phyloP scores from a whole-genome alignment of 805 yeast species.

The Spathaspora girioi region DNA sequence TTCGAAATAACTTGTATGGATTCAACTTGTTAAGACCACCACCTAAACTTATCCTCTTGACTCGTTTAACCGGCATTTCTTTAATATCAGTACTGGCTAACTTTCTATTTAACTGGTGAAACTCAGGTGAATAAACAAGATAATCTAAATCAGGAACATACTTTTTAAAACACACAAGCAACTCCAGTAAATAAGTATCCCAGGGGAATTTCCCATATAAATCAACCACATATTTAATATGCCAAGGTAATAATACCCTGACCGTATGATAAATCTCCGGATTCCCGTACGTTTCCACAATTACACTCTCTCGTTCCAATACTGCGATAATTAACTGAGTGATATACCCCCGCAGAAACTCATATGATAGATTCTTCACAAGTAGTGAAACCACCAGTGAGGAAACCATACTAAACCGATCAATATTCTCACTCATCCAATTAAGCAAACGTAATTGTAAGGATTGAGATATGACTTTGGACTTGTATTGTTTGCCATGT shows the following conservation, averaged over 20 bases:
- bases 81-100: background rate
- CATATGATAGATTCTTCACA: constrained; percentile 19
- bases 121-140: constrained; percentile 3
- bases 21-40: background rate
- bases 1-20: constrained; percentile 7
- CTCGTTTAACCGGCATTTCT: background rate
- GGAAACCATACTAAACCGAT: background rate
- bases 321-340: constrained; percentile 15
- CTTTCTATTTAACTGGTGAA: constrained; percentile 2
- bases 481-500: constrained; percentile 10
- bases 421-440: constrained; percentile 16
- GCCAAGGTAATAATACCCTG: constrained; percentile 22
- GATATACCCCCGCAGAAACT: constrained; percentile 19
- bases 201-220: constrained; percentile 26
- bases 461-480: constrained; percentile 9
- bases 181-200: constrained; percentile 22
- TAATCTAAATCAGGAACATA: constrained; percentile 16
- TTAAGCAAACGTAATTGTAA: constrained; percentile 18
- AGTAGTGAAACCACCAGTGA: constrained; percentile 14
- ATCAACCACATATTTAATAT: constrained; percentile 24
- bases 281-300: constrained; percentile 9
- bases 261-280: constrained; percentile 6
- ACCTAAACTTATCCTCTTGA: background rate
- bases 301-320: constrained; percentile 8
- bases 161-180: constrained; percentile 17